phyloP scores from a whole-genome alignment of 2,329 filamentous ascomycete genomes.

The Alternaria gaisen region DNA sequence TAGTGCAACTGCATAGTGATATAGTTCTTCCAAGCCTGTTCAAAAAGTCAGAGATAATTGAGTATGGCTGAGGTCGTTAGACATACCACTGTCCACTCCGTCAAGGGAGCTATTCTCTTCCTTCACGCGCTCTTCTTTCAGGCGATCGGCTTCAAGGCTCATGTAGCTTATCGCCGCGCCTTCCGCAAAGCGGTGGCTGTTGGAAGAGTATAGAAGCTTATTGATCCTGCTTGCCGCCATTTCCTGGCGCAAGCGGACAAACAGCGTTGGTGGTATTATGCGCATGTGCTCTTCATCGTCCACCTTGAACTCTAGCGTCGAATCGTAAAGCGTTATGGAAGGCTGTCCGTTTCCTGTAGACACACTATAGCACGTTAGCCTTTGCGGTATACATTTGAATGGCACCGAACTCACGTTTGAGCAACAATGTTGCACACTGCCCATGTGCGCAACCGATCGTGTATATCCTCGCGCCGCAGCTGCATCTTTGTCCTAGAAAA shows the following conservation, averaged over 20 bases:
- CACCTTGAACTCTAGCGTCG: conserved; percentile 64
- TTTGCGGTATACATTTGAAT: conserved; percentile 6
- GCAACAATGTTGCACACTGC: conserved; percentile 86
- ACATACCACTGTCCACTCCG: conserved; percentile 44
- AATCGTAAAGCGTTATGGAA: conserved; percentile 79
- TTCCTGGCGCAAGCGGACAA: conserved; percentile 49
- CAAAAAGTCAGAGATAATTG: conserved; percentile 41
- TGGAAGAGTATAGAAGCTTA: conserved; percentile 48
- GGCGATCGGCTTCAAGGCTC: conserved; percentile 47
- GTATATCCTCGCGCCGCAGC: conserved; percentile 79
- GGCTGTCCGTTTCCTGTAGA: conserved; percentile 87
- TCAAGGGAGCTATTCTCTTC: conserved; percentile 35
- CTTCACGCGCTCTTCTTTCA: conserved; percentile 45
- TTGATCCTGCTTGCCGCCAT: conserved; percentile 52
- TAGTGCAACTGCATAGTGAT: conserved; percentile 75
- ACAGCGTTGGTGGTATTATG: conserved; percentile 47
- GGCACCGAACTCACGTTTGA: conserved; percentile 63
- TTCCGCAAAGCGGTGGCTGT: conserved; percentile 43
- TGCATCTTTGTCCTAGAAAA: conserved; percentile 80
- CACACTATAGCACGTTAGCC: conserved; percentile 59
- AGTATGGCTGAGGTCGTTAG: neutral
- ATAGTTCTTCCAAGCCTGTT: conserved; percentile 62
- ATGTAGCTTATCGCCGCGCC: conserved; percentile 46
- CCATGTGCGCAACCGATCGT: conserved; percentile 82
- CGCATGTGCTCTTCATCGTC: conserved; percentile 51